Conservation (phyloP, 139 green algal genomes). For the Edaphochlamys debaryana region DNA sequence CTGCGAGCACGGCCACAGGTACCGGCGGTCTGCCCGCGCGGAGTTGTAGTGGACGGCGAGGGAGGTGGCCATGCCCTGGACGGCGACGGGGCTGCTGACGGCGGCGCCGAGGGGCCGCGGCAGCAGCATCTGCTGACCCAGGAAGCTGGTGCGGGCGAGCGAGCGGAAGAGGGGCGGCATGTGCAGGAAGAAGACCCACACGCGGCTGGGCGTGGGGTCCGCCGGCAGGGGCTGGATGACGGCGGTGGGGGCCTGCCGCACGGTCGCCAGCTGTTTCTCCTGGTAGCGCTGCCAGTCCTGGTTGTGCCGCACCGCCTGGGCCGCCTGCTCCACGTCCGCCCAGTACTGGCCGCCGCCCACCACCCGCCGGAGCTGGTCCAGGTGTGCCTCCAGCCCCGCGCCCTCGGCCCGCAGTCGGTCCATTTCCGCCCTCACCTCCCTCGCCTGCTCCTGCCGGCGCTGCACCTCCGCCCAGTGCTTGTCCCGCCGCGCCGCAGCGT, state of each 20-base stretch:
- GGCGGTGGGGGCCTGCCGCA: no score
- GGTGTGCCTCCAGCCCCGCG: not conserved
- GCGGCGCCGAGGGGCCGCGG: constrained; percentile 17
- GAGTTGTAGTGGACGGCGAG: constrained; percentile 43
- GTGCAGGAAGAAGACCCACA: constrained; percentile 68
- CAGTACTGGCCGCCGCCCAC: no score
- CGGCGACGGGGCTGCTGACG: not conserved
- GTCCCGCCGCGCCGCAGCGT: constrained; percentile 25
- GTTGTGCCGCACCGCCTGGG: no score
- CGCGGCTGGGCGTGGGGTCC: constrained; percentile 6
- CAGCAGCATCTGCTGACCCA: constrained; percentile 64
- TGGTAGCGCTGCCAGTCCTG: no score
- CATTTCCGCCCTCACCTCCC: not conserved
- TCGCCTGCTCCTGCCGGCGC: constrained; percentile 44
- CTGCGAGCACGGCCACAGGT: not conserved
- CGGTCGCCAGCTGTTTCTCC: no score
- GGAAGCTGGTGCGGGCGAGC: constrained; percentile 52
- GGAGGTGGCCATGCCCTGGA: no score
- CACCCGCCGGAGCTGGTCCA: no score
- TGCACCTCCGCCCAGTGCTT: constrained; percentile 57
- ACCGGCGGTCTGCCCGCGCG: not conserved
- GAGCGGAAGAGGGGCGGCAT: constrained; percentile 55
- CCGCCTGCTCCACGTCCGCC: no score
- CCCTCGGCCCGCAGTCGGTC: not conserved
- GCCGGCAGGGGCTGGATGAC: constrained; percentile 65